Base-by-base conservation (phyloP, 2,329 filamentous ascomycete species). In the Ceratocystis colombiana region DNA sequence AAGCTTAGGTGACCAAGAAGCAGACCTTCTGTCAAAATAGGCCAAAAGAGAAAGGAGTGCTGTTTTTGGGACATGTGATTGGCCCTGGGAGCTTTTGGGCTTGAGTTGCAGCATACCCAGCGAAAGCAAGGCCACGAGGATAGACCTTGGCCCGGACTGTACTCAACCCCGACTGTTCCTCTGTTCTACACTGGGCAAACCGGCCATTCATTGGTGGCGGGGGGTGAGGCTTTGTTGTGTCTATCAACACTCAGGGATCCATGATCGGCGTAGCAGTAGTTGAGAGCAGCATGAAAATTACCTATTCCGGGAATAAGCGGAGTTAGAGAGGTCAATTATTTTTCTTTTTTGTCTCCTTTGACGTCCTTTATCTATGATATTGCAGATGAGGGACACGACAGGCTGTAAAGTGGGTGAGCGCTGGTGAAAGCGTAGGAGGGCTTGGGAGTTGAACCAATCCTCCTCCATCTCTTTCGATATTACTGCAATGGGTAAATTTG, bases 351-450 rank as follows among this genome's bases (percentile, higher is more conserved):
- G 45, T 12, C n/a, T 28, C 20, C 45, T 7, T 20, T 48, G 15
- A 33, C 17, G 8, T 7, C 53, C 25, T 1, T 50, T 22, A 57
- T 17, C 7, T 25, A 30, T 20, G n/a, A 50, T 50, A 57, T 15
- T 57, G 50, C 8, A 57, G 5, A 57, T 3, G 20, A 57, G 25
- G 22, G 33, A 37, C 33, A 37, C 33, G 33, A 30, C 20, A 57
- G 50, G 50, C 50, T 28, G 28, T 57, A 57, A 57, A 57, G 50
- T 57, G 50, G 50, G 25, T 17, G 50, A 37, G 33, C 8, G 33
- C 50, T 6, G 28, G 12, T 30, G 20, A 30, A 22, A 3, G 50
- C 50, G 25, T 28, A 57, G 50, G 20, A 37, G 33, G 33, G 33
- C 8, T 37, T 37, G 33, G 33, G 10, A 37, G 33, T 37, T 12